Evolutionary conservation across 2,329 filamentous ascomycete genomes (phyloP), one percentile per base, ranked within the genome.

Genomic region (Rhexocercosporidium sp.): DNA sequence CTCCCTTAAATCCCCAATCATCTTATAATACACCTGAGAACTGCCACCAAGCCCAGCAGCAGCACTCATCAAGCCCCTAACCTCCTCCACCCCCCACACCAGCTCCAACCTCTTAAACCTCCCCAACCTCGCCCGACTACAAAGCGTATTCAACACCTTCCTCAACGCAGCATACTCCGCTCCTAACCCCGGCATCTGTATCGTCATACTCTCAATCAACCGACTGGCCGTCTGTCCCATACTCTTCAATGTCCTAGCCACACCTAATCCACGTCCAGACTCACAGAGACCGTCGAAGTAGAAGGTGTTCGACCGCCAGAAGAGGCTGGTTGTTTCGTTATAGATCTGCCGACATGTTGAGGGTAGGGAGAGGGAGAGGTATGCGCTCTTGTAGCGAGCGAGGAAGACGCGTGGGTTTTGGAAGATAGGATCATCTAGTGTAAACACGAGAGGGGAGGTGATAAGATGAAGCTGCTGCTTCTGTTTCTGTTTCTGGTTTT

Each of bases 291-390:
- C 49, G 1, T 62, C 47, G 63, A 70, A 70, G 27, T 66, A 66
- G 39, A 74, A 69, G 3, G 61, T 70, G 34, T 70, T 73, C 14
- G 49, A 41, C 7, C 31, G 1, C 72, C 72, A 75, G 60, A 74
- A 72, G 0, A 72, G 44, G 5, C 53, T 25, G 7, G 44, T 16
- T 3, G 71, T 68, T 47, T 75, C 73, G 14, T 67, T 31, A 44
- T 73, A 67, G 12, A 74, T 69, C 47, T 75, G 73, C 1, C 68
- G 68, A 59, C 70, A 71, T 20, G 69, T 68, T 2, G 70, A 65
- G 2, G 69, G 47, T 1, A 75, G 39, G 4, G 69, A 71, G 22
- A 74, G 65, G 4, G 68, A 68, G 12, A 67, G 64, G 37, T 57
- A 63, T n/a, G 20, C 18, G 22, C 34, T 31, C 31, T 25, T 44